Percentiles rank a stretch among this genome's conserved stretches.
Conservation (phyloP, 306 rosid species). For the Gillenia trifoliata region DNA sequence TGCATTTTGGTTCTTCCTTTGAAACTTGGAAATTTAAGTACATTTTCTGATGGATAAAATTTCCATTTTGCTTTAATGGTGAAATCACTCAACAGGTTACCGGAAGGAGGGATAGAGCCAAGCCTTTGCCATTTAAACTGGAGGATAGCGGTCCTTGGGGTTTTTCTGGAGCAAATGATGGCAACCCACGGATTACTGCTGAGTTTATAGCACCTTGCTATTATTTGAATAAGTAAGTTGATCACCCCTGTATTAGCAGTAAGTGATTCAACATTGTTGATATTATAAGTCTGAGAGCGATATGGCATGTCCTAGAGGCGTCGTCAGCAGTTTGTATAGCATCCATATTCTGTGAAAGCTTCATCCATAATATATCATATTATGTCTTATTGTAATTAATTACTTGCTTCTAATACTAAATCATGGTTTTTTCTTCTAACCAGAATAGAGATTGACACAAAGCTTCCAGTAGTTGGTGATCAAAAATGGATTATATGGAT, state of each 20-base stretch:
- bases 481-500: slow-evolving; percentile 94
- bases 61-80: slow-evolving; percentile 11
- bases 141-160: slow-evolving; percentile 79
- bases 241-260: slow-evolving; percentile 7
- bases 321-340: background rate
- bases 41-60: background rate
- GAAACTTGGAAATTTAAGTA: background rate
- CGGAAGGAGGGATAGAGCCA: slow-evolving; percentile 96
- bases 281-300: background rate
- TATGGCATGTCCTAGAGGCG: background rate
- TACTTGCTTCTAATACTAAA: slow-evolving; percentile 2
- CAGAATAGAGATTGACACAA: slow-evolving; percentile 83
- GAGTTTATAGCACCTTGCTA: slow-evolving; percentile 87
- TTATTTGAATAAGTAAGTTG: slow-evolving; percentile 69
- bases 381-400: background rate
- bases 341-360: background rate
- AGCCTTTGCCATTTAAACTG: slow-evolving; percentile 83
- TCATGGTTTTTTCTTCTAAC: slow-evolving; percentile 10
- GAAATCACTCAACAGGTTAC: slow-evolving; percentile 63
- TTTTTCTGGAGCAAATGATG: slow-evolving; percentile 86
- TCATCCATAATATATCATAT: background rate
- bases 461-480: slow-evolving; percentile 74
- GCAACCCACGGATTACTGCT: slow-evolving; percentile 87
- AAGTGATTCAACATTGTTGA: background rate
- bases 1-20: background rate